These are phyloP conservation scores for Penicillium chermesinum DNA, from an alignment of 495 filamentous ascomycete species.

Conservation along the genomic window DNA sequence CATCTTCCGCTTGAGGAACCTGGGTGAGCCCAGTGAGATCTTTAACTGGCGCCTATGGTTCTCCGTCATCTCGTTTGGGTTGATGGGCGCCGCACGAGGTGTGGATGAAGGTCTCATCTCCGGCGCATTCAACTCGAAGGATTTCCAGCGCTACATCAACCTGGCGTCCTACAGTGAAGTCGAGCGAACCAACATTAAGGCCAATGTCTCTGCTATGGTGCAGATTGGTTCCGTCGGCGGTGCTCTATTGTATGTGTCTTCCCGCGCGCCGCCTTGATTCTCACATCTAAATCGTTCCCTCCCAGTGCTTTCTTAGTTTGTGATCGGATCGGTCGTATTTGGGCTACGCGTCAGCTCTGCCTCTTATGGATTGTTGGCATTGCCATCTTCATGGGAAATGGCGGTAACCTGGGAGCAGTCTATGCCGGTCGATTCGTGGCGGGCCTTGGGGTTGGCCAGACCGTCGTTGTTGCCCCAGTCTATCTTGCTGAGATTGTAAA, in stretches of 20 bases:
- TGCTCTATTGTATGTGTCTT: slow-evolving; percentile 48
- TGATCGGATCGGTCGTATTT: slow-evolving; percentile 63
- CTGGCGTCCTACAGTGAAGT: slow-evolving; percentile 50
- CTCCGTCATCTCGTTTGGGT: slow-evolving; percentile 60
- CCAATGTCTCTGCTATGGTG: slow-evolving; percentile 68
- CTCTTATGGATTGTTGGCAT: slow-evolving; percentile 63
- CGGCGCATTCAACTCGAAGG: slow-evolving; percentile 57
- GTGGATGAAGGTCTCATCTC: slow-evolving; percentile 71
- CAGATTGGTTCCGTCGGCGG: slow-evolving; percentile 64
- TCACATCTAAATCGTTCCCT: neutral
- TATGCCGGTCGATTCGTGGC: slow-evolving; percentile 65
- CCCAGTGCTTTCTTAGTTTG: slow-evolving; percentile 59
- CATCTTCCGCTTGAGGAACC: slow-evolving; percentile 54
- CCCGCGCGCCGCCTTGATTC: neutral
- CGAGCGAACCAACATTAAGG: slow-evolving; percentile 56
- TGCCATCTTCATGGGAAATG: slow-evolving; percentile 60
- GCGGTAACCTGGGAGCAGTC: slow-evolving; percentile 55
- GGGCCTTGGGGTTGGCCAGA: slow-evolving; percentile 63
- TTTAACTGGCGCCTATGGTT: slow-evolving; percentile 65
- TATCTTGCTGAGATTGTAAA: slow-evolving; percentile 48
- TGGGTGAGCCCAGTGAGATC: slow-evolving; percentile 50
- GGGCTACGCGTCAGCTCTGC: slow-evolving; percentile 64
- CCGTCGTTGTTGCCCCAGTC: slow-evolving; percentile 57
- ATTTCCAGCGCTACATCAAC: slow-evolving; percentile 56
- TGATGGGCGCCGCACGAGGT: slow-evolving; percentile 60